Base-by-base conservation (phyloP, 2,329 filamentous ascomycete species). In the Phyllosticta citribraziliensis region DNA sequence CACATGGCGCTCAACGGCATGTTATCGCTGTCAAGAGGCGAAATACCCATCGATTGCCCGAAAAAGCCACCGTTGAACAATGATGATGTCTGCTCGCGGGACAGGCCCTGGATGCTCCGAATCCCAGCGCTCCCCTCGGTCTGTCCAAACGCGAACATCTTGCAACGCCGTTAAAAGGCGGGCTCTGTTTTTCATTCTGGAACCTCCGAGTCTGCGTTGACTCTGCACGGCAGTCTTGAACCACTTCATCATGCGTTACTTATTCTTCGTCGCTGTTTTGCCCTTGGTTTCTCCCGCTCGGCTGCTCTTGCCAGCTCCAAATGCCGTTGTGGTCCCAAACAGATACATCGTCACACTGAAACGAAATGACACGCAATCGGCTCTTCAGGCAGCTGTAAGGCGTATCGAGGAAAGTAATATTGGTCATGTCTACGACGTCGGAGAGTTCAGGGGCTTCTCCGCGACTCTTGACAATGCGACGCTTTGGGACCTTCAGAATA, bases 321-420 rank as follows among this genome's bases (percentile, higher is more conserved):
- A 71, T 35, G 57, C 66, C 10, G 20, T 51, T 50, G 65, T 72
- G 50, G 72, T 79, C 60, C 73, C 74, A 5, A 72, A 72, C 65
- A 74, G 75, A 65, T 79, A 76, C 69, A 77, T 79, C 57, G 73
- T 79, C 67, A 78, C 76, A 70, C 61, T 79, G 63, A 76, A 76
- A 70, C 69, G 73, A 53, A 68, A 70, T 47, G 67, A 69, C 63
- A 62, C 69, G 51, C 63, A 70, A 12, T 61, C 64, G 3, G 57
- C 68, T 56, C 63, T 76, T 11, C 40, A 8, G 40, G 52, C n/a
- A 11, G 50, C 55, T 19, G 22, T n/a, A 4, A n/a, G 35, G 10
- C 1, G 50, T 3, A 8, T 27, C 3, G 35, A 56, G 27, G 66
- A 73, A n/a, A 57, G 33, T 19, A 69, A 68, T 17, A 51, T 73